A percentile compares a stretch with the other conserved stretches of the same genome.
phyloP scores from a whole-genome alignment of 2,329 filamentous ascomycete species.

The Botrytis sinoallii region DNA sequence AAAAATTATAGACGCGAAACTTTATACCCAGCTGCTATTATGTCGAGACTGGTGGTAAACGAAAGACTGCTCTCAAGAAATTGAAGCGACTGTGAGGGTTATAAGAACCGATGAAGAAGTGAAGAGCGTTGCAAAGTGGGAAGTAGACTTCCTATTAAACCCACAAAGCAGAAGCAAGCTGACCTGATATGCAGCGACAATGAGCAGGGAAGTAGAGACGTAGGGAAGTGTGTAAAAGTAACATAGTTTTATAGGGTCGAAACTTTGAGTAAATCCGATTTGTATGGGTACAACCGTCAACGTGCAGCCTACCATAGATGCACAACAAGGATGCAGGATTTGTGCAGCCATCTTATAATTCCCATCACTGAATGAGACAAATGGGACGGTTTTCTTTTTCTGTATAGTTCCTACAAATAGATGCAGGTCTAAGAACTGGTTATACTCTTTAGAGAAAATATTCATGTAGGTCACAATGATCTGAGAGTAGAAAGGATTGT shows the following conservation, averaged over 20 bases:
- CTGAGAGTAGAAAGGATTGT: neutral
- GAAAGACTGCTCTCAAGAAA: neutral
- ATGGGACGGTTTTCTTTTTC: neutral
- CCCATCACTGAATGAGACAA: conserved; percentile 12
- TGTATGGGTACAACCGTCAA: neutral
- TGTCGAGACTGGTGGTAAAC: neutral
- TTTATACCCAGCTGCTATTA: neutral
- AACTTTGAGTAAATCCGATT: neutral
- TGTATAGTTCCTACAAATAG: neutral
- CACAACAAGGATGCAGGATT: conserved; percentile 19
- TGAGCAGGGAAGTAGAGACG: neutral
- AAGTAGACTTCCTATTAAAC: conserved; percentile 1
- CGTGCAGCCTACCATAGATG: conserved; percentile 1
- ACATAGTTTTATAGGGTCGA: conserved; percentile 2
- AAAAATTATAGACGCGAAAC: neutral
- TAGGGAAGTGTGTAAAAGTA: neutral
- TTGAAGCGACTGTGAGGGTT: conserved; percentile 16
- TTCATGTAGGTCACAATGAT: neutral
- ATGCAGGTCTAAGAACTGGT: conserved; percentile 4
- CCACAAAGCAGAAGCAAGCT: neutral
- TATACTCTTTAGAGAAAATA: neutral
- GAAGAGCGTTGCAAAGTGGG: neutral
- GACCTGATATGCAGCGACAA: conserved; percentile 9
- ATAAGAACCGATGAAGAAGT: neutral
- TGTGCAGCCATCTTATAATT: conserved; percentile 10